phyloP scores from a whole-genome alignment of 2,329 filamentous ascomycete genomes.

The Teratosphaeria viscida region DNA sequence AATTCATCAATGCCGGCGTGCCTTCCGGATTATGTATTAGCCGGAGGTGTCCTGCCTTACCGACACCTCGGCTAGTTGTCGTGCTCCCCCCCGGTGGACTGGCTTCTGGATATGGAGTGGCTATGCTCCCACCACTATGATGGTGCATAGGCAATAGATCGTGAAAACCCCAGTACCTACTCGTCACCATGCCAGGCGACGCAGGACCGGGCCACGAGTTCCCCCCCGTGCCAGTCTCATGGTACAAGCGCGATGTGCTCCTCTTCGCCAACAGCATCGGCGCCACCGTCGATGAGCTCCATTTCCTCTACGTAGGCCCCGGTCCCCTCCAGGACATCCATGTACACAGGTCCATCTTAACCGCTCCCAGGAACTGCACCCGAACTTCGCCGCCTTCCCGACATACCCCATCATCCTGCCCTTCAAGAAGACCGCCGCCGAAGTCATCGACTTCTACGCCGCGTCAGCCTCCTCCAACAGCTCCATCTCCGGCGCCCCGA shows the following conservation, averaged over 20 bases:
- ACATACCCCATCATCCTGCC: slow-evolving; percentile 77
- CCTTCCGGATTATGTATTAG: not conserved
- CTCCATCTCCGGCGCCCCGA: slow-evolving; percentile 64
- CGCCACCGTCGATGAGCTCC: slow-evolving; percentile 72
- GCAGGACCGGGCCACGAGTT: slow-evolving; percentile 48
- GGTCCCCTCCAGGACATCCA: not conserved
- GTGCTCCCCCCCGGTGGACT: not conserved
- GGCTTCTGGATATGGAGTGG: not conserved
- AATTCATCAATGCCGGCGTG: not conserved
- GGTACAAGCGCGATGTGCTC: slow-evolving; percentile 78
- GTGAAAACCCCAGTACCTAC: too few species aligned
- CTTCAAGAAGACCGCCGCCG: slow-evolving; percentile 67
- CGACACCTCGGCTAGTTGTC: not conserved
- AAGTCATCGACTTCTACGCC: slow-evolving; percentile 78
- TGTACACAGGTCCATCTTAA: slow-evolving; percentile 2
- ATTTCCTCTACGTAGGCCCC: slow-evolving; percentile 71
- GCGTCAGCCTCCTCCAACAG: slow-evolving; percentile 45
- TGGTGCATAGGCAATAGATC: not conserved
- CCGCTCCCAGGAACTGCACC: slow-evolving; percentile 64
- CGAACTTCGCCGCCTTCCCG: slow-evolving; percentile 77
- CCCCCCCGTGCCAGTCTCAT: slow-evolving; percentile 63
- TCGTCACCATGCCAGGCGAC: slow-evolving; percentile 2
- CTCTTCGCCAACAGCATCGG: slow-evolving; percentile 89
- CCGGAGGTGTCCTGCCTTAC: not conserved
- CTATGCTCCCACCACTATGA: not conserved